Evolutionary conservation across 73 alveolate genomes (phyloP), one percentile per base, ranked within the genome.

Genomic region (Breviolum minutum): DNA sequence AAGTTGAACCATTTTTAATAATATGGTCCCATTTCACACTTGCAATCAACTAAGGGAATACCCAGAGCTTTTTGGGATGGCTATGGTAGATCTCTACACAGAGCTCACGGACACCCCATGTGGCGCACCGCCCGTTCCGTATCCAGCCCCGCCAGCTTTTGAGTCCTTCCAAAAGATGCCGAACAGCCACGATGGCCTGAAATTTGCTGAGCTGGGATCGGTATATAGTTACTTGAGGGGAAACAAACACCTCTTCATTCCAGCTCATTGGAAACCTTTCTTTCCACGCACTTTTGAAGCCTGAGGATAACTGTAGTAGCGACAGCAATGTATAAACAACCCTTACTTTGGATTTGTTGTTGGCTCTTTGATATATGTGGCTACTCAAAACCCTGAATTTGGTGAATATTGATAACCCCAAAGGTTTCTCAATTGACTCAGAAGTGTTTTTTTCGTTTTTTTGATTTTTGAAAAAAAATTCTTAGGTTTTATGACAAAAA

Each of bases 31-130:
- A n/a, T n/a, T n/a, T n/a, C n/a, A n/a, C 12, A 8, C 63, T 12
- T 27, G 69, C 24, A 14, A 17, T 83, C 73, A 40, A 27, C 94
- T n/a, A 61, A 85, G 94, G 94, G 80, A 85, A 26, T 85, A 85
- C 27, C 94, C 94, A 0, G 17, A 7, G 26, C 61, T 22, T 13
- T 85, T 85, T 29, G 94, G 94, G 64, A 22, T 85, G 94, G 26
- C 20, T 22, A 10, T 85, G 80, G 94, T 85, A 79, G 94, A 85
- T 27, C 24, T 85, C 30, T 63, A 85, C 30, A 62, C 19, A 24
- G 63, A 61, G 30, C 80, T 85, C 63, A 22, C 62, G 63, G 80
- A 16, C 63, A 24, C 20, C 0, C 20, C 0, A 1, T 10, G 24
- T 0, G 94, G 94, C 80, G n/a, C n/a, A 32, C 32, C 94, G n/a